Conservation (phyloP, 148 eudicot genomes). For the Gaultheria prostrata region DNA sequence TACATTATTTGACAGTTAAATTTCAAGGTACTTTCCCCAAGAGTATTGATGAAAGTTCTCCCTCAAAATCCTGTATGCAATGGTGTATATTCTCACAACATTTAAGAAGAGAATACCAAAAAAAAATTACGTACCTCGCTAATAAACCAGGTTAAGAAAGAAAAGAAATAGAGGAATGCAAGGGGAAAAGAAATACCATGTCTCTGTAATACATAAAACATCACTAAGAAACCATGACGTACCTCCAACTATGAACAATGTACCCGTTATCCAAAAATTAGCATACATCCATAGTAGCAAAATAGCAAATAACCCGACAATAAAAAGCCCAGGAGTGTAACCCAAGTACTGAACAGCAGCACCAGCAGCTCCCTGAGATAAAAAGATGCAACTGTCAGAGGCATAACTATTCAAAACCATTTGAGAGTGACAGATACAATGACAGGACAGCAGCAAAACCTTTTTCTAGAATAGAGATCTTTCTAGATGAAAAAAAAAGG, state of each 20-base stretch:
- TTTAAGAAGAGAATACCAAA: not conserved
- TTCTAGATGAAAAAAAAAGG: not conserved
- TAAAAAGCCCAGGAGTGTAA: slow-evolving; percentile 93
- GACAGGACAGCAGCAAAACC: not conserved
- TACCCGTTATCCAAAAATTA: slow-evolving; percentile 94
- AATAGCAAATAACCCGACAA: slow-evolving; percentile 90
- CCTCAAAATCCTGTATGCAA: not conserved
- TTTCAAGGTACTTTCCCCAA: not conserved
- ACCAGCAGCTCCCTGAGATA: slow-evolving; percentile 88
- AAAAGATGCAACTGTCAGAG: slow-evolving; percentile 27
- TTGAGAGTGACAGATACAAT: not conserved
- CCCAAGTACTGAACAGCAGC: slow-evolving; percentile 89
- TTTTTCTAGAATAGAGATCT: not conserved
- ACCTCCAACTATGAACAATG: slow-evolving; percentile 94
- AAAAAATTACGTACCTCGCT: no score
- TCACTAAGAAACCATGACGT: slow-evolving; percentile 25
- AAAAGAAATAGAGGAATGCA: not conserved
- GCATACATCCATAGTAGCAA: slow-evolving; percentile 95
- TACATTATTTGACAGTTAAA: not conserved
- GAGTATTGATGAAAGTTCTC: not conserved
- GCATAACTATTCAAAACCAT: slow-evolving; percentile 5
- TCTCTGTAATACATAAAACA: not conserved
- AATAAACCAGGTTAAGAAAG: not conserved
- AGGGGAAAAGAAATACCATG: not conserved
- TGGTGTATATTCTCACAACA: not conserved